These are phyloP conservation scores for Dryadomyces quercivorus DNA, from an alignment of 2,329 filamentous ascomycete genomes.

Conservation along the genomic window DNA sequence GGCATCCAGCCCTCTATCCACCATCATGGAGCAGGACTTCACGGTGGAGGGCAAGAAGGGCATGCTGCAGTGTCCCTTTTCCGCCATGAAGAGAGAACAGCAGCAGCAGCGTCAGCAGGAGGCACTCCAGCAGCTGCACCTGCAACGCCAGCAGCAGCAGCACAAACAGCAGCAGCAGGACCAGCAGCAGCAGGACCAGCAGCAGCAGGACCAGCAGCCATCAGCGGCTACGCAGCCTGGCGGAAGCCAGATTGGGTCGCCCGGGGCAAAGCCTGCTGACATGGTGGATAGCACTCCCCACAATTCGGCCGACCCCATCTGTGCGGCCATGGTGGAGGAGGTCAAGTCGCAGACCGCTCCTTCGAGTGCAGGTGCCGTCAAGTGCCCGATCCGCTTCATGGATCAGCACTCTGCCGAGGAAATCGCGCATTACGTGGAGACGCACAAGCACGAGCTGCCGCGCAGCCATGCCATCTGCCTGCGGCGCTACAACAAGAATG, in stretches of 20 bases:
- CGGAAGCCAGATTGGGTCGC: background rate
- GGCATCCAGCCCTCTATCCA: constrained; percentile 46
- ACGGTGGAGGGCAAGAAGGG: constrained; percentile 76
- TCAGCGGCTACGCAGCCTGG: background rate
- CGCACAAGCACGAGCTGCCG: constrained; percentile 88
- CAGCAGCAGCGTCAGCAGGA: constrained; percentile 4
- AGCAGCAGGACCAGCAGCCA: constrained; percentile 6
- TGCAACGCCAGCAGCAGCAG: constrained; percentile 3
- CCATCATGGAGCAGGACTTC: constrained; percentile 75
- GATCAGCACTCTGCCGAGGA: constrained; percentile 90
- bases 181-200: background rate
- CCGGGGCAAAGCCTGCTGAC: constrained; percentile 5
- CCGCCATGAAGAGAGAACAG: constrained; percentile 24
- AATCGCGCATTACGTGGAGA: constrained; percentile 85
- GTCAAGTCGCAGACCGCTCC: constrained; percentile 39
- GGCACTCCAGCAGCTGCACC: constrained; percentile 4
- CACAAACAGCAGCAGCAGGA: background rate
- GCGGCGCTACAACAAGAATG: constrained; percentile 76
- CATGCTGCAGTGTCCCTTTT: constrained; percentile 71
- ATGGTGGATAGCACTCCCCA: constrained; percentile 31
- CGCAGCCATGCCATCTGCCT: constrained; percentile 90
- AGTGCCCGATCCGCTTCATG: constrained; percentile 86
- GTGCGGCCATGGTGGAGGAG: constrained; percentile 51
- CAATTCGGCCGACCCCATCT: constrained; percentile 46
- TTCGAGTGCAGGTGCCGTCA: constrained; percentile 36